Conservation (phyloP, 129 eudicot genomes). For the Kitagawia praeruptora region DNA sequence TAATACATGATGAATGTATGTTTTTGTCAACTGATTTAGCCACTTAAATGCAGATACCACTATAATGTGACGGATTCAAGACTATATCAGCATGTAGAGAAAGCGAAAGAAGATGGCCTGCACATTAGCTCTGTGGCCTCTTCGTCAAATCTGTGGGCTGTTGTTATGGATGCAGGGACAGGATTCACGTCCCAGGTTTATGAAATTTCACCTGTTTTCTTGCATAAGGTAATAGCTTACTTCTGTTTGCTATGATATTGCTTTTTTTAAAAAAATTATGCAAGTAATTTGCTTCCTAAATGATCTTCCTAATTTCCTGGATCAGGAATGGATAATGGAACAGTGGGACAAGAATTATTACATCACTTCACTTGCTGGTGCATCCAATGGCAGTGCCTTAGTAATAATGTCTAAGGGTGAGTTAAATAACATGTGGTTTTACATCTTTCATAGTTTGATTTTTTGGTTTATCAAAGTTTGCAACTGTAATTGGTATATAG, state of each 20-base stretch:
- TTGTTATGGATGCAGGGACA: constrained; percentile 89
- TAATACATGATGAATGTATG: not conserved
- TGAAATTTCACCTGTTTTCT: constrained; percentile 60
- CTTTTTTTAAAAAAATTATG: not conserved
- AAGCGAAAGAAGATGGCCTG: constrained; percentile 72
- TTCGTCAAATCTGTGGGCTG: constrained; percentile 65
- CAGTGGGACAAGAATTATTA: constrained; percentile 85
- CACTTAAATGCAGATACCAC: constrained; percentile 45
- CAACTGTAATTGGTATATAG: not conserved
- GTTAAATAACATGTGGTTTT: constrained; percentile 1
- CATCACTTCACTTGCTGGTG: constrained; percentile 76
- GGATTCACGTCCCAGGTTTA: constrained; percentile 68
- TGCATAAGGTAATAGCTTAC: constrained; percentile 56
- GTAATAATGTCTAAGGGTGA: constrained; percentile 85
- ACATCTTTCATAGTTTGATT: not conserved
- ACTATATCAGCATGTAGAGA: constrained; percentile 68
- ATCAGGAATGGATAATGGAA: constrained; percentile 91
- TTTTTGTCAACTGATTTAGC: not conserved
- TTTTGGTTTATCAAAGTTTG: not conserved
- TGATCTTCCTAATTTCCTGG: not conserved
- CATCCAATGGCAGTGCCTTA: constrained; percentile 63
- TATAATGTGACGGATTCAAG: constrained; percentile 68
- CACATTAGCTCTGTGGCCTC: constrained; percentile 68
- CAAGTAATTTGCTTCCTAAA: not conserved
- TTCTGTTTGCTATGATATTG: not conserved